phyloP scores from a whole-genome alignment of 106 monocot genomes.

The Phalaenopsis aphrodite region DNA sequence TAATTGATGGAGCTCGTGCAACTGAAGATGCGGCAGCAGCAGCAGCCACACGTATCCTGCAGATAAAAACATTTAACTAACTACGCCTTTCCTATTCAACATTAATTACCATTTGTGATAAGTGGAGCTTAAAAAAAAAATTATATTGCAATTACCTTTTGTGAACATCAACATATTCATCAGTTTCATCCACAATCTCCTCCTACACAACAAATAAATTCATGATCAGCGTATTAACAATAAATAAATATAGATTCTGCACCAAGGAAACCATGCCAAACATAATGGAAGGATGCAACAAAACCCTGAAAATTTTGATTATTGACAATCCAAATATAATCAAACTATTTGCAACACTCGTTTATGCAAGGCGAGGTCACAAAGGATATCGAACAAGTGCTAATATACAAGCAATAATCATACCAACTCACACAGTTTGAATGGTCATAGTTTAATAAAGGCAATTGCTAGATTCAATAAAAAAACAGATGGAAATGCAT shows the following conservation, averaged over 20 bases:
- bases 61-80: constrained; percentile 7
- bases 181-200: constrained; percentile 98
- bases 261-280: background rate
- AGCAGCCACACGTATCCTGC: constrained; percentile 96
- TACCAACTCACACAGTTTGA: background rate
- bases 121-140: background rate
- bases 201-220: constrained; percentile 42
- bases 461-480: background rate
- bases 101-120: background rate
- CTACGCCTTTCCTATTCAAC: constrained; percentile 5
- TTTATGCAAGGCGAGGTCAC: background rate
- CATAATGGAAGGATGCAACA: background rate
- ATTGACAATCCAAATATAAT: background rate
- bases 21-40: constrained; percentile 90
- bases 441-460: background rate
- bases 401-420: background rate
- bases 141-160: constrained; percentile 50
- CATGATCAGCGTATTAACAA: background rate
- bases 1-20: constrained; percentile 82
- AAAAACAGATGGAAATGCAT: constrained; percentile 3
- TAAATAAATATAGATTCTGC: background rate
- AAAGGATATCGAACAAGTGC: background rate
- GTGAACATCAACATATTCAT: constrained; percentile 98
- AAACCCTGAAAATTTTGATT: background rate
- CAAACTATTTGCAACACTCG: background rate